These are phyloP conservation scores for Trametes villosa DNA, from an alignment of 768 basidiomycete genomes.

Conservation along the genomic window DNA sequence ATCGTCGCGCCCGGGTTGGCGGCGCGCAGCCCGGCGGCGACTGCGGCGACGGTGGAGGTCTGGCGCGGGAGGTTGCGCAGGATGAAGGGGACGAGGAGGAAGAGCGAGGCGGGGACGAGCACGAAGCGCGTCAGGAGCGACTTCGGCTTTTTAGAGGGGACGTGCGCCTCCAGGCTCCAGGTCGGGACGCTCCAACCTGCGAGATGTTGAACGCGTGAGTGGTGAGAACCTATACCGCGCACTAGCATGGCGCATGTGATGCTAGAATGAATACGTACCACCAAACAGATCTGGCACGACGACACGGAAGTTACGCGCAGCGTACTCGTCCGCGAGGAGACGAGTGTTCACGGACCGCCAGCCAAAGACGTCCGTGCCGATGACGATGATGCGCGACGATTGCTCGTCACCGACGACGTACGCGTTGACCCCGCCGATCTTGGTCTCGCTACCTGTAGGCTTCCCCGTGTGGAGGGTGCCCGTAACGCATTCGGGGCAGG, in stretches of 20 bases:
- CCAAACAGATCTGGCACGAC: conserved; percentile 27
- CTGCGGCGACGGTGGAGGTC: conserved; percentile 10
- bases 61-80: conserved; percentile 26
- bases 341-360: conserved; percentile 27
- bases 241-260: too few species aligned
- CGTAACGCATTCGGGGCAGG: conserved; percentile 23
- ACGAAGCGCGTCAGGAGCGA: conserved; percentile 20
- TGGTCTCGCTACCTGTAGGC: conserved; percentile 23
- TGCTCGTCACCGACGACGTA: conserved; percentile 24
- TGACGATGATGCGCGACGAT: conserved; percentile 22
- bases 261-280: conserved; percentile 12
- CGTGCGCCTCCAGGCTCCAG: conserved; percentile 23
- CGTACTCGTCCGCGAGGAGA: conserved; percentile 31
- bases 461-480: conserved; percentile 25
- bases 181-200: conserved; percentile 22
- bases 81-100: conserved; percentile 27
- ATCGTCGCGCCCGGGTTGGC: conserved; percentile 14
- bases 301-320: conserved; percentile 23
- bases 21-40: conserved; percentile 15
- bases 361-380: conserved; percentile 27
- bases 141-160: conserved; percentile 1
- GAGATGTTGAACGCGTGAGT: too few species aligned
- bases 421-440: conserved; percentile 21
- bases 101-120: conserved; percentile 14
- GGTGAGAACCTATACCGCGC: too few species aligned